A percentile compares a stretch with the other conserved stretches of the same genome.
These are phyloP conservation scores for Daedaleopsis nitida DNA, from an alignment of 768 basidiomycete genomes.

Conservation along the genomic window DNA sequence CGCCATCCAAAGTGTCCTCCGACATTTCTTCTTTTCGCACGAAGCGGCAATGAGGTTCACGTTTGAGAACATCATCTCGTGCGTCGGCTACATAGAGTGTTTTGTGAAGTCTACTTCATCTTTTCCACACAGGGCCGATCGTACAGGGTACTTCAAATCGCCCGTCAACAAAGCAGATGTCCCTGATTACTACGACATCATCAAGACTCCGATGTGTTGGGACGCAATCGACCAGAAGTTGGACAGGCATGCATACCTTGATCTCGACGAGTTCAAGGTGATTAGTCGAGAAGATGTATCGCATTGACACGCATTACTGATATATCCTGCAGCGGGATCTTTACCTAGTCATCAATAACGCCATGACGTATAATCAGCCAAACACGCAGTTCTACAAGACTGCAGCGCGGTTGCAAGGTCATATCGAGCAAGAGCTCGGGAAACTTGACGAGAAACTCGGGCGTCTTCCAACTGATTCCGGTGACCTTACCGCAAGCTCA, in stretches of 20 bases:
- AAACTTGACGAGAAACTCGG: slow-evolving; percentile 37
- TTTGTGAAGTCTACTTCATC: background rate
- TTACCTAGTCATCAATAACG: slow-evolving; percentile 83
- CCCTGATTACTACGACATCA: slow-evolving; percentile 88
- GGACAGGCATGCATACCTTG: slow-evolving; percentile 81
- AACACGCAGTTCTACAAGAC: slow-evolving; percentile 71
- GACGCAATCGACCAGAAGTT: slow-evolving; percentile 78
- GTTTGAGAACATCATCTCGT: slow-evolving; percentile 75
- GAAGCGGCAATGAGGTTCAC: slow-evolving; percentile 58
- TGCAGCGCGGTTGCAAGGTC: slow-evolving; percentile 62
- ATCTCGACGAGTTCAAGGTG: slow-evolving; percentile 73
- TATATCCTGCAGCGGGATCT: slow-evolving; percentile 62
- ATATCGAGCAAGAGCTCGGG: slow-evolving; percentile 40
- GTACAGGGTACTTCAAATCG: slow-evolving; percentile 72
- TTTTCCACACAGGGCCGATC: slow-evolving; percentile 59
- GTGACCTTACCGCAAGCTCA: background rate
- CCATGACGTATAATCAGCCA: slow-evolving; percentile 80
- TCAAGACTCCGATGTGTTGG: slow-evolving; percentile 91
- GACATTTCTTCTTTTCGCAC: slow-evolving; percentile 65
- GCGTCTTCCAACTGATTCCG: background rate
- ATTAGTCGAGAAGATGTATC: slow-evolving; percentile 9
- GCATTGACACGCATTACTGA: background rate
- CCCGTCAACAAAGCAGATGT: slow-evolving; percentile 81
- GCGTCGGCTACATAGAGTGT: slow-evolving; percentile 29
- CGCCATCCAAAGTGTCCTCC: slow-evolving; percentile 66